Evolutionary conservation across 78 protist genomes (phyloP).

Genomic region (Dictyostelium brefeldianum): DNA sequence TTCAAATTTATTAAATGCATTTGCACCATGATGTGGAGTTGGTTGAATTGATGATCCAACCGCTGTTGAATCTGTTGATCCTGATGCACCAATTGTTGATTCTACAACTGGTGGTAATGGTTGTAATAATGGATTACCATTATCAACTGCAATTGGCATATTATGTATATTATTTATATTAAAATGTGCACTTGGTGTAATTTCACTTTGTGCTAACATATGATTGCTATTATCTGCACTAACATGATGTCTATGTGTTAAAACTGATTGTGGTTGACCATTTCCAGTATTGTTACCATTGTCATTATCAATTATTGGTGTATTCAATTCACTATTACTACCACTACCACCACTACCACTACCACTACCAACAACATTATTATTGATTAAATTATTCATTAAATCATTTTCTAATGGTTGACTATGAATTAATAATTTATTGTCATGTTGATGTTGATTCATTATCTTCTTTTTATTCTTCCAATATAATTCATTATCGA

Average conservation of each 20-base stretch:
- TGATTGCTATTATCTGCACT: conserved; percentile 4
- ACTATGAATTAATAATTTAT: not conserved
- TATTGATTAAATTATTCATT: not conserved
- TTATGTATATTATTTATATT: conserved; percentile 10
- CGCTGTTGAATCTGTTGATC: not conserved
- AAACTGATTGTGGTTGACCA: not conserved
- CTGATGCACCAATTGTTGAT: not conserved
- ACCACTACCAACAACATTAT: no score
- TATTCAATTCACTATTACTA: not conserved
- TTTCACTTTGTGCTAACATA: not conserved
- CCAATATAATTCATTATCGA: conserved; percentile 60
- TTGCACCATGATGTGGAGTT: not conserved
- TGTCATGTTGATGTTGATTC: not conserved
- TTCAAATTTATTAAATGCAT: not conserved
- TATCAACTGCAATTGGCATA: not conserved
- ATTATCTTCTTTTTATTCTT: conserved; percentile 20
- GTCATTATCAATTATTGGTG: not conserved
- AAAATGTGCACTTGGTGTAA: not conserved
- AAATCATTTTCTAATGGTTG: not conserved
- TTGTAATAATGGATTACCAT: not conserved
- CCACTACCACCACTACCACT: no score
- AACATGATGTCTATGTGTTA: conserved; percentile 16
- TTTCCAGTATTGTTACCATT: no score
- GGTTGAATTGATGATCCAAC: not conserved
- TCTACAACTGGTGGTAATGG: no score